Evolutionary conservation across 306 rosid species (phyloP).

Genomic region (Ormosia semicastrata): DNA sequence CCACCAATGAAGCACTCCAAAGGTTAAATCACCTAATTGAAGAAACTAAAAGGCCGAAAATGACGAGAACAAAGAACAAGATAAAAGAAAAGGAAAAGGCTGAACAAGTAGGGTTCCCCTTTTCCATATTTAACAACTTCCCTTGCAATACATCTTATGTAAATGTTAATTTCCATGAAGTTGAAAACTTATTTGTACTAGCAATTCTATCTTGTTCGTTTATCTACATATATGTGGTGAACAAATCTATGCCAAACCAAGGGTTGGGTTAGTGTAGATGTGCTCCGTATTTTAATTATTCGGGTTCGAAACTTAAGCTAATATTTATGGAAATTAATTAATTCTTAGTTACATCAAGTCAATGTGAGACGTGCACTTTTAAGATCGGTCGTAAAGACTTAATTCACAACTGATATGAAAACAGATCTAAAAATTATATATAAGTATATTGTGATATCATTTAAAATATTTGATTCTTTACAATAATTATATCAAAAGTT

Average conservation of each 20-base stretch:
- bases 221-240: background rate
- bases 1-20: conserved; percentile 1
- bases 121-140: background rate
- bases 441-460: too few species aligned
- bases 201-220: too few species aligned
- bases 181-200: background rate
- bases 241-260: background rate
- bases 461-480: too few species aligned
- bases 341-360: background rate
- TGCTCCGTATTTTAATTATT: background rate
- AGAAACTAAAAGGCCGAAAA: background rate
- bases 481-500: too few species aligned
- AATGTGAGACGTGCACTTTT: too few species aligned
- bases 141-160: background rate
- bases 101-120: conserved; percentile 2
- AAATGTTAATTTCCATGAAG: background rate
- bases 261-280: too few species aligned
- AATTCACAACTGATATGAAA: too few species aligned
- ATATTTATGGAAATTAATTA: background rate
- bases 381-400: too few species aligned
- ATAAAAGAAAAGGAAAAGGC: background rate
- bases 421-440: background rate
- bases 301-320: background rate
- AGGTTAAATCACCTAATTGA: background rate
- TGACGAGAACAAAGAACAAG: background rate